These are phyloP conservation scores for Epicoccum nigrum DNA, from an alignment of 2,329 filamentous ascomycete species.

Conservation along the genomic window DNA sequence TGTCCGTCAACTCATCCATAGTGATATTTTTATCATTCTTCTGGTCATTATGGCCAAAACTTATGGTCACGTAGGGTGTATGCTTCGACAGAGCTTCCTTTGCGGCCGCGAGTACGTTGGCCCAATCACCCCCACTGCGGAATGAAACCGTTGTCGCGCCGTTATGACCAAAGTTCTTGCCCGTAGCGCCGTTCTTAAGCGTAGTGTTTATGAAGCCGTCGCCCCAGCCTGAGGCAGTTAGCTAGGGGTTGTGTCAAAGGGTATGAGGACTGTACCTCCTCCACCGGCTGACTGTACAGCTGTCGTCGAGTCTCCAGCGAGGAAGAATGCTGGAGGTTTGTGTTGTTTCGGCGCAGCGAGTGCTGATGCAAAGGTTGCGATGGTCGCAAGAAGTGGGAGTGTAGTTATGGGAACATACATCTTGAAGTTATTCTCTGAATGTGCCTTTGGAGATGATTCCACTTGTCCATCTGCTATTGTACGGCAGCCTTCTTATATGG, in stretches of 20 bases:
- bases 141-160: slow-evolving; percentile 62
- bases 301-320: slow-evolving; percentile 48
- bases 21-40: slow-evolving; percentile 52
- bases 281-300: slow-evolving; percentile 33
- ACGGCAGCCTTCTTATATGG: no score
- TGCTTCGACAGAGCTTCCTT: slow-evolving; percentile 43
- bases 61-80: slow-evolving; percentile 60
- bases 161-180: slow-evolving; percentile 62
- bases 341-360: slow-evolving; percentile 3
- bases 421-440: background rate
- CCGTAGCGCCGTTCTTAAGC: slow-evolving; percentile 56
- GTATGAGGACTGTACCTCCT: slow-evolving; percentile 17
- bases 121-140: slow-evolving; percentile 59
- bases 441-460: background rate
- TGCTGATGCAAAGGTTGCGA: slow-evolving; percentile 2
- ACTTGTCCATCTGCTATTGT: no score
- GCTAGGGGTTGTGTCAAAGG: background rate
- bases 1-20: slow-evolving; percentile 55
- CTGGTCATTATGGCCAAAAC: slow-evolving; percentile 68
- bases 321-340: slow-evolving; percentile 36
- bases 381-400: slow-evolving; percentile 8
- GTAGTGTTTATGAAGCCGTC: slow-evolving; percentile 60
- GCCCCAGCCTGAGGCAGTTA: slow-evolving; percentile 56
- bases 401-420: slow-evolving; percentile 14
- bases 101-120: slow-evolving; percentile 53